phyloP scores from a whole-genome alignment of 495 filamentous ascomycete genomes.

The Aspergillus baeticus region DNA sequence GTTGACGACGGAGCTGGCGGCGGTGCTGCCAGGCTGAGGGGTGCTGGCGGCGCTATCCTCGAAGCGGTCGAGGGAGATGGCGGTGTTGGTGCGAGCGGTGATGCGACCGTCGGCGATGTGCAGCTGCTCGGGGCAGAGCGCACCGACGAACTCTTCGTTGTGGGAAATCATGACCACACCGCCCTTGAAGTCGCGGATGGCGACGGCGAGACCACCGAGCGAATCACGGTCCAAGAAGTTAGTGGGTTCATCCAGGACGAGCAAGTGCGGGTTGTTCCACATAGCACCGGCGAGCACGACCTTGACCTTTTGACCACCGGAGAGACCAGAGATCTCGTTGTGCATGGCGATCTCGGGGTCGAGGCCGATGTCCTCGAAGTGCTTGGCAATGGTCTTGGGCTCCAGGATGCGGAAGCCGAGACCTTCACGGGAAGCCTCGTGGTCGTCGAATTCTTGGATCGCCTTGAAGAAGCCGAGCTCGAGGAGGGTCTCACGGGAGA shows the following conservation, averaged over 20 bases:
- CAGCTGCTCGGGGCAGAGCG: slow-evolving; percentile 92
- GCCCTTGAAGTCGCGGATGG: slow-evolving; percentile 95
- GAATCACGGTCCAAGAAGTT: slow-evolving; percentile 99
- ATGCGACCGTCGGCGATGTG: slow-evolving; percentile 86
- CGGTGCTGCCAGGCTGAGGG: slow-evolving; percentile 52
- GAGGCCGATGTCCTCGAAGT: slow-evolving; percentile 94
- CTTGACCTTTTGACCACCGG: slow-evolving; percentile 99
- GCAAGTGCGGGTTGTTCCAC: slow-evolving; percentile 98
- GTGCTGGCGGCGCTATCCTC: slow-evolving; percentile 73
- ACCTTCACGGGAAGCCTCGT: slow-evolving; percentile 95
- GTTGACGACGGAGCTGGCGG: slow-evolving; percentile 52
- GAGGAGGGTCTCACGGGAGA: slow-evolving; percentile 88
- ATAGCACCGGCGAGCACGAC: slow-evolving; percentile 96
- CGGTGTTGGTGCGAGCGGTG: slow-evolving; percentile 73
- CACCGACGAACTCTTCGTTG: slow-evolving; percentile 97
- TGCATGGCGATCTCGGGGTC: slow-evolving; percentile 98
- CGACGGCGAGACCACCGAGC: slow-evolving; percentile 89
- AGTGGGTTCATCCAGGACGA: slow-evolving; percentile 97
- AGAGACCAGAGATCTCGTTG: slow-evolving; percentile 95
- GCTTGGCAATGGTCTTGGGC: slow-evolving; percentile 91
- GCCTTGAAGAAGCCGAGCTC: slow-evolving; percentile 87
- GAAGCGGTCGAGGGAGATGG: slow-evolving; percentile 76
- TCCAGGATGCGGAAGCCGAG: slow-evolving; percentile 91
- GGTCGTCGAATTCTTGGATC: slow-evolving; percentile 96
- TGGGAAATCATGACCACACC: slow-evolving; percentile 99